phyloP scores from a whole-genome alignment of 1,139 yeast genomes.

The Geotrichum aggregatum region DNA sequence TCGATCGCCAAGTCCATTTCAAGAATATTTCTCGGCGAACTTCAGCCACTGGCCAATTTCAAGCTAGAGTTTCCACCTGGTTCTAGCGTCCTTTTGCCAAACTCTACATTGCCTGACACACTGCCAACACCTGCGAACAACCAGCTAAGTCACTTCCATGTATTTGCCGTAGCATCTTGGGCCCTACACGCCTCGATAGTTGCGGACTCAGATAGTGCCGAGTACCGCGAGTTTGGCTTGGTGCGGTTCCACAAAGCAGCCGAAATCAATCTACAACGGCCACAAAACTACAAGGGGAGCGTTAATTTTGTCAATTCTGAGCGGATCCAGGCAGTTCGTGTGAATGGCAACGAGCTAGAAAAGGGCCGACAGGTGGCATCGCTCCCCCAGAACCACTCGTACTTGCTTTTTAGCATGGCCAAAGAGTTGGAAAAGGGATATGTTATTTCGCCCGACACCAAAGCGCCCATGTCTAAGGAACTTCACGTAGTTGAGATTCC shows the following conservation, averaged over 20 bases:
- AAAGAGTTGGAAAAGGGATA: constrained; percentile 64
- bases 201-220: constrained; percentile 71
- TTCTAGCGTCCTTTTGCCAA: constrained; percentile 29
- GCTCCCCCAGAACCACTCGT: constrained; percentile 51
- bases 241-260: constrained; percentile 73
- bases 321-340: constrained; percentile 9
- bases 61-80: constrained; percentile 52
- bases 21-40: constrained; percentile 40
- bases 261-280: constrained; percentile 45
- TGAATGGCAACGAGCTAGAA: background rate
- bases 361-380: background rate
- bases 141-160: constrained; percentile 6
- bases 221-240: constrained; percentile 58
- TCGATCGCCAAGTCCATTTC: constrained; percentile 44
- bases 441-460: constrained; percentile 67
- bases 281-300: constrained; percentile 51
- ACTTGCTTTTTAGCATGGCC: constrained; percentile 61
- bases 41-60: constrained; percentile 51
- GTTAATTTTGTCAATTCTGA: constrained; percentile 27
- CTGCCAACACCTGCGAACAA: constrained; percentile 6
- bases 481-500: constrained; percentile 56
- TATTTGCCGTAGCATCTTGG: constrained; percentile 68
- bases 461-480: constrained; percentile 44
- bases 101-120: constrained; percentile 13
- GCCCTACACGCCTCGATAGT: constrained; percentile 82